Evolutionary conservation across 345 rosid species (phyloP), one percentile per base, ranked within the genome.

Genomic region (Reutealis trisperma): DNA sequence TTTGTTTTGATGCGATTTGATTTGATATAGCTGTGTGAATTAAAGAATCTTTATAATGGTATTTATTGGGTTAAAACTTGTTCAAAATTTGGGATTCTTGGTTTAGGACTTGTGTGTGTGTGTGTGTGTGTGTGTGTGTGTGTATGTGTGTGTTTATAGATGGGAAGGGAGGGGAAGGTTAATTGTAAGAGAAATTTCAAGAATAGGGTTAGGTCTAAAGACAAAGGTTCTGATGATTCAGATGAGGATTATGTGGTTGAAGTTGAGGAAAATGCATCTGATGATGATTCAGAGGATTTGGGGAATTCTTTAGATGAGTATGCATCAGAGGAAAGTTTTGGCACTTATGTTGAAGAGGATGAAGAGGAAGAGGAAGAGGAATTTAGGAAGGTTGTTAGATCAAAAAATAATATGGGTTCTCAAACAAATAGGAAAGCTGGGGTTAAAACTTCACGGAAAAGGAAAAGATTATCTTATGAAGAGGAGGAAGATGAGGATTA

Each of bases 191-290:
- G 90, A 61, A 87, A 83, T 72, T 85, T 79, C 21, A 88, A 74
- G 85, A 86, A 42, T 67, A 85, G 81, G 85, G 80, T 68, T 58
- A 82, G 90, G 87, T 86, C 90, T 45, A 83, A 87, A 66, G 89
- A 87, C 70, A 84, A 82, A 51, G 90, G 76, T 71, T 96, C 99
- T 1, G 98, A 96, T 82, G 97, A 88, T 78, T 96, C 99, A 0
- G 99, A 96, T 85, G 98, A 96, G 86, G 99, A 96, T 88, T 96
- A 91, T 79, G 98, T 92, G 49, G 79, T 90, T 82, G 96, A 97
- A 0, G 85, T 89, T 54, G 97, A 89, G 82, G 94, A 88, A 70
- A 83, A 81, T 49, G 91, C 80, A 21, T 89, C 97, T 1, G 97
- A 88, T 59, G 92, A 88, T 80, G 91, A 86, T 49, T 81, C 78